Evolutionary conservation across 2,329 filamentous ascomycete genomes (phyloP).

Genomic region (Pestalotiopsis sp.): DNA sequence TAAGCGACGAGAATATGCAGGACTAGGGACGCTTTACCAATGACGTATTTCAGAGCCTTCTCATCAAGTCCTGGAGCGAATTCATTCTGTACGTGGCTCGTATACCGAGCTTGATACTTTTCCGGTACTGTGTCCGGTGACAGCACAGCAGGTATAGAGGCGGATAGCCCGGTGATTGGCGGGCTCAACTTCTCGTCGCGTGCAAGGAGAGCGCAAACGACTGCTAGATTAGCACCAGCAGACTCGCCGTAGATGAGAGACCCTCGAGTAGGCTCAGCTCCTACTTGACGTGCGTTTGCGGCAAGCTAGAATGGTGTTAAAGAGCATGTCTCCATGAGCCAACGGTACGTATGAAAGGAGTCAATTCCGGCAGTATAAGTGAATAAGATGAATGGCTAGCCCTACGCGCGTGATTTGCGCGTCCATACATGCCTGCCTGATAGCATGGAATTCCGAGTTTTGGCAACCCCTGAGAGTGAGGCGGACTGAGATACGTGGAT

Average conservation of each 20-base stretch:
- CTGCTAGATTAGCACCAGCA: slow-evolving; percentile 1
- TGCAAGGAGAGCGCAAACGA: background rate
- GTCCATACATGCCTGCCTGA: background rate
- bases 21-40: background rate
- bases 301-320: background rate
- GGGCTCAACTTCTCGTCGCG: background rate
- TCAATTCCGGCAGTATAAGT: background rate
- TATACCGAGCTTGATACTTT: background rate
- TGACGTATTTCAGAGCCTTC: background rate
- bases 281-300: background rate
- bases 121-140: background rate
- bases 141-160: background rate
- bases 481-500: too few species aligned
- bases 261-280: background rate
- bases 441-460: too few species aligned
- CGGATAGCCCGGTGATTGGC: background rate
- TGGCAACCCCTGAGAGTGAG: too few species aligned
- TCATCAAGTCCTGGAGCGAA: background rate
- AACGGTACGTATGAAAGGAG: too few species aligned
- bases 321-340: background rate
- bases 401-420: too few species aligned
- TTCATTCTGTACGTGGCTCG: background rate
- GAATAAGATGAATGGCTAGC: too few species aligned
- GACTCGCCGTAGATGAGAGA: background rate
- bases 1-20: too few species aligned